Evolutionary conservation across 306 rosid species (phyloP), one percentile per base, ranked within the genome.

Genomic region (Lablab purpureus): DNA sequence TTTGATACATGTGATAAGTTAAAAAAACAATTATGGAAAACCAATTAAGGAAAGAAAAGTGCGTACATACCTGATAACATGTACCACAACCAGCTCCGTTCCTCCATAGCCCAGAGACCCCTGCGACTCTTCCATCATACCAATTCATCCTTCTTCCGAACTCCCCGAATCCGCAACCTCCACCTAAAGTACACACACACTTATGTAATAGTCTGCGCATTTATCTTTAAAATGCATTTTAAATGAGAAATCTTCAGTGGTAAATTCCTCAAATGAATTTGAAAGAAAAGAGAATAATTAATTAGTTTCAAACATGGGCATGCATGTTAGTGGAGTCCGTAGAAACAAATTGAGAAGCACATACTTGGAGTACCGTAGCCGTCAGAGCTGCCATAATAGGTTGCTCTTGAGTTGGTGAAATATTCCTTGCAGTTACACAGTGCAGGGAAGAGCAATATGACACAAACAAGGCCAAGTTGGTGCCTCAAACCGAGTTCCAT

Each of bases 151-250:
- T 88, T 45, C 84, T 88, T 85, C 97, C 99, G 15, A 67, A 88
- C 67, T 89, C 97, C 1, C 94, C 92, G 72, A 64, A 94, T 2
- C 99, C 97, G 80, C 99, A 92, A 70, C 97, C 99, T 78, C 97
- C 99, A 4, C 76, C 99, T 92, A 56, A 18, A 70, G 17, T 28
- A 76, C n/a, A 6, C 0, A 62, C 8, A 65, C 50, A 52, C 9
- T 23, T 56, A 10, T 56, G 63, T 2, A 4, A 4, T 10, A 30
- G 0, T 30, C 3, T 0, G 34, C 34, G 3, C 30, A 37, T 37
- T 37, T 37, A 7, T 37, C 0, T 37, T 37, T 8, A 37, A 7
- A 37, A 7, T 10, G 3, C 43, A 37, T 10, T 37, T 9, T 8
- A 10, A 40, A 40, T 2, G 45, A 40, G 45, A 36, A 36, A 5